Evolutionary conservation across 2,329 filamentous ascomycete species (phyloP), one percentile per base, ranked within the genome.

Genomic region (Trichophyton simii): DNA sequence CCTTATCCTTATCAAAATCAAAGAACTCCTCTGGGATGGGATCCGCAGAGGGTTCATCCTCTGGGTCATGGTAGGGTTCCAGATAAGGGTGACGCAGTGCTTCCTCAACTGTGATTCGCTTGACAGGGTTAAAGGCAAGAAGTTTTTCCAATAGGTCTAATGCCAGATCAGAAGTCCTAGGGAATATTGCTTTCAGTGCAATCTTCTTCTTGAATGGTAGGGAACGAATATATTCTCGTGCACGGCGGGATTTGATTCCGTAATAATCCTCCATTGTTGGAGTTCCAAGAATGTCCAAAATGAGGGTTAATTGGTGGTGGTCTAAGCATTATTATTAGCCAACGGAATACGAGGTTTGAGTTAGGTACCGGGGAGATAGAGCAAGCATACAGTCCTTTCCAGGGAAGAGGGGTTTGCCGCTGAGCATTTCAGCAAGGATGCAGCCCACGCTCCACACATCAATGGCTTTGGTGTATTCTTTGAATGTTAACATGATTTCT

Each of bases 221-320:
- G 60, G 91, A 96, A 64, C 94, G 90, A 72, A 99, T 99, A 79
- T 99, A 99, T 78, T 99, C 94, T 66, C 94, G 85, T 58, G 94
- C 94, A 71, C 94, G 89, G 67, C 94, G 88, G 60, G 94, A 97
- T 79, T 99, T 99, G 83, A 99, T 99, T 66, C 94, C 94, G 70
- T 99, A 99, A 82, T 99, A 99, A 74, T 99, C 94, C 75, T 99
- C 94, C 94, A 99, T 99, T 11, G 94, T 99, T 2, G 94, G 94
- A 2, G 94, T 99, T 66, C 94, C 94, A 63, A 99, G 87, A 59
- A 99, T 92, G 69, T 99, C 94, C 67, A 99, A 82, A 71, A 99
- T 99, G 65, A 99, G 82, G 5, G 94, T 99, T 69, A 99, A 80
- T 77, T 99, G 94, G 78, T 99, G 94, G 77, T 99, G 94, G 74